Base-by-base conservation (phyloP, 163 green algal species). In the Volvox carteri region DNA sequence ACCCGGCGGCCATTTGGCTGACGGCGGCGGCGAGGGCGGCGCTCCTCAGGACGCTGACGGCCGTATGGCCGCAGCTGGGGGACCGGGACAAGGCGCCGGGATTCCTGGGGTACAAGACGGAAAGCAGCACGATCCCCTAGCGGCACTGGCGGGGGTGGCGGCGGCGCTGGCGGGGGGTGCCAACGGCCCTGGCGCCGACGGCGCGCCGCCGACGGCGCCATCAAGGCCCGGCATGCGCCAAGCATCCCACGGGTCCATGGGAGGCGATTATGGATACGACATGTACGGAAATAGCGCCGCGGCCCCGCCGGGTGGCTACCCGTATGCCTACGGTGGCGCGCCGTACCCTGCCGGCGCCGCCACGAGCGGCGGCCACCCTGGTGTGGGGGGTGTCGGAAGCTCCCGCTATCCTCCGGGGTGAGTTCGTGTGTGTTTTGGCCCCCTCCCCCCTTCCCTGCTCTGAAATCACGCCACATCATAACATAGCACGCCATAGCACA, bases 91-190 rank as follows among this genome's bases (percentile, higher is more conserved):
- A 30, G 75, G 30, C 50, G 70, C 9, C 72, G 46, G 46, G 4
- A 46, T 46, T 9, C 73, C 73, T 28, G 30, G 75, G n/a, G 54
- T 19, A 23, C 54, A 19, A 23, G 46, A 60, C 11, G 5, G 19
- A 23, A 75, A 75, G 41, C 19, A 33, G 11, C 41, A 77, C 4
- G 78, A 86, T 28, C 60, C 78, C 4, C 42, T 86, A 30, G 78
- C 23, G 21, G 65, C 60, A 2, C 62, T 87, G 62, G 62, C 80
- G 44, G 80, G 80, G 2, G 80, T 52, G 8, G 80, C 80, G 25
- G 80, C 62, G 19, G 80, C 80, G 30, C 44, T 78, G 80, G 80
- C 80, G 1, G 78, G 78, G 25, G 42, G 78, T n/a, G 48, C 30
- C 41, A 23, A 19, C 62, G 80, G 62, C 44, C 54, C 46, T 25